Conservation (phyloP, 768 basidiomycete species). For the Boletus rufocinnamomeus region DNA sequence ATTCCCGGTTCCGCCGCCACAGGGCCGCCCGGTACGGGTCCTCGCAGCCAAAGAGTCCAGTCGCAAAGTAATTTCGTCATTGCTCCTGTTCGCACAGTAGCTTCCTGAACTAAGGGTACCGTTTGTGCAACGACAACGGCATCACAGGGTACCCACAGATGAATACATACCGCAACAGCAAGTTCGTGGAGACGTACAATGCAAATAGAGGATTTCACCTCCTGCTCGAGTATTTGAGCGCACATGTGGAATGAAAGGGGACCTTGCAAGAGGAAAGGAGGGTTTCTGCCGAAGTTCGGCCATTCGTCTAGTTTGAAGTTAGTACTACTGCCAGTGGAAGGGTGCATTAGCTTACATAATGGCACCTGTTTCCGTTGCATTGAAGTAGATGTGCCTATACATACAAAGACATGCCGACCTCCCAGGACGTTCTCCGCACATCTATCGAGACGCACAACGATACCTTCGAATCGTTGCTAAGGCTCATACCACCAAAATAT, state of each 20-base stretch:
- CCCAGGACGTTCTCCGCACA: constrained; percentile 47
- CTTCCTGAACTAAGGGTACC: no score
- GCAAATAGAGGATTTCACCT: constrained; percentile 54
- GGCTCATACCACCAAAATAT: constrained; percentile 86
- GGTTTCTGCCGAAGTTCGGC: no score
- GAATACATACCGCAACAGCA: constrained; percentile 69
- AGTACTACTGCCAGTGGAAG: no score
- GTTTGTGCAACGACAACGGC: constrained; percentile 71
- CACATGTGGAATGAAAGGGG: constrained; percentile 38
- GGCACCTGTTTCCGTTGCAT: background rate
- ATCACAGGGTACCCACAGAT: constrained; percentile 77
- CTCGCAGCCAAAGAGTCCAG: no score
- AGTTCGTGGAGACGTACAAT: constrained; percentile 56
- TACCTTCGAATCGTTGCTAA: constrained; percentile 79
- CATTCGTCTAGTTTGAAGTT: no score
- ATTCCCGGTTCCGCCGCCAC: no score
- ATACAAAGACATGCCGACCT: constrained; percentile 48
- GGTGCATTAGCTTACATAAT: background rate
- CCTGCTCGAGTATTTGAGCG: constrained; percentile 56
- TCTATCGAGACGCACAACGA: constrained; percentile 85
- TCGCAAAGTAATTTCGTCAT: no score
- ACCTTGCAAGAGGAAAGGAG: background rate
- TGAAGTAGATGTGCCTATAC: background rate
- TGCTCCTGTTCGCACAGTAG: no score
- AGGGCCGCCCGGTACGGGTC: no score